Base-by-base conservation (phyloP, 176 grass and related monocot species). In the Aegilops tauschii region DNA sequence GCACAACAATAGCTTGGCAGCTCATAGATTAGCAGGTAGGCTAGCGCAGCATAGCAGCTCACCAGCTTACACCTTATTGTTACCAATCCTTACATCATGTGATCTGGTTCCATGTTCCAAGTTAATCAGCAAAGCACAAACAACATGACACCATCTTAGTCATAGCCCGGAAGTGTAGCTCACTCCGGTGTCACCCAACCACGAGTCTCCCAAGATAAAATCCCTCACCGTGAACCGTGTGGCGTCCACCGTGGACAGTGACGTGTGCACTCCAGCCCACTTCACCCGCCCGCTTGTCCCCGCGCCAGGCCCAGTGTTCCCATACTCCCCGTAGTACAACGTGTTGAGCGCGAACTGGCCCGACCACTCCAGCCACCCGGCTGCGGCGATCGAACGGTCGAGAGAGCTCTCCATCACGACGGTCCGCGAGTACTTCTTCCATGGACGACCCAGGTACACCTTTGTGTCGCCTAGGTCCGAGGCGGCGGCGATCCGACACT, bases 281-380 rank as follows among this genome's bases (percentile, higher is more conserved):
- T 21, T 36, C 42, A 96, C 96, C 36, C 92, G 82, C 10, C 77
- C 72, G 2, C 30, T 59, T 32, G 65, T 92, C 2, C 3, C 73
- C 0, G 92, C 76, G 0, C 96, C 92, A 0, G 77, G 76, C 21
- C 93, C 92, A 0, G 67, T 87, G 84, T 98, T 98, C 0, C 61
- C 44, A 2, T 96, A 98, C 90, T 98, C 92, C 3, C 93, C 96
- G 5, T 96, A 96, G 70, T 94, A 96, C 2, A 98, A 50, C 9
- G 94, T 94, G 50, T 1, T 32, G 7, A 94, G 61, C 1, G 86
- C 87, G 10, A 86, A 90, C 47, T 81, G 85, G 0, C 83, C 92
- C 0, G 86, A 87, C 96, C 94, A 96, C 83, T 68, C 6, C 11
- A 91, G 74, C 94, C 97, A 96, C 14, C 92, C 93, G 0, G 85